Base-by-base conservation (phyloP, 2,329 filamentous ascomycete species). In the Claviceps sp. region DNA sequence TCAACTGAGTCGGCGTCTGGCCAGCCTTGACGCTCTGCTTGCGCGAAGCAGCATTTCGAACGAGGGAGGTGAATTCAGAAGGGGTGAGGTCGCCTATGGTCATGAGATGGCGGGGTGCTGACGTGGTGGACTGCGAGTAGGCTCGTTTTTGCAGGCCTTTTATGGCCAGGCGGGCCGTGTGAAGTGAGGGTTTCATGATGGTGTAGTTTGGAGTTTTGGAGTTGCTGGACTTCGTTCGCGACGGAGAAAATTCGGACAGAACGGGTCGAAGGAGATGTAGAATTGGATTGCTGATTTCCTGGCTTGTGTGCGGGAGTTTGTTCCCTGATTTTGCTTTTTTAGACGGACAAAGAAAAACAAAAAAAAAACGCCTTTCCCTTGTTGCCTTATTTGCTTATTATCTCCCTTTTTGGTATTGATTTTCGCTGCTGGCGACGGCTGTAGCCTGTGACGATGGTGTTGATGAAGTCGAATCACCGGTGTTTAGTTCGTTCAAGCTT, bases 21-120 rank as follows among this genome's bases (percentile, higher is more conserved):
- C 81, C 79, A 20, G 81, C 78, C 67, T 94, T 95, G 72, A 91
- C 81, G 52, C 81, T 74, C 51, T 78, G 69, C 69, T 97, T 97
- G 72, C 88, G 81, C 44, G 77, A 70, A 24, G 81, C 76, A 49
- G 88, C 91, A 81, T 91, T 91, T 65, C 83, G 82, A 53, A 98
- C 84, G 53, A 98, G 78, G 24, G 80, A 81, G 37, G 82, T 80
- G 61, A 98, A 81, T 70, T 98, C 93, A 46, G 76, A 71, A 6
- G 88, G 77, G 1, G 83, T 83, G 54, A 98, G 78, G 64, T 98
- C 90, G 50, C 83, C 82, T 62, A 96, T 95, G 51, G 89, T 94
- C 70, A 96, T 84, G 50, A 98, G 76, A 75, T 97, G 91, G 58
- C 93, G 85, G 48, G 88, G 86, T 37, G 61, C 56, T 1, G 66